Conservation (phyloP, 257 asterid species). For the Nyctanthes arbortristis region DNA sequence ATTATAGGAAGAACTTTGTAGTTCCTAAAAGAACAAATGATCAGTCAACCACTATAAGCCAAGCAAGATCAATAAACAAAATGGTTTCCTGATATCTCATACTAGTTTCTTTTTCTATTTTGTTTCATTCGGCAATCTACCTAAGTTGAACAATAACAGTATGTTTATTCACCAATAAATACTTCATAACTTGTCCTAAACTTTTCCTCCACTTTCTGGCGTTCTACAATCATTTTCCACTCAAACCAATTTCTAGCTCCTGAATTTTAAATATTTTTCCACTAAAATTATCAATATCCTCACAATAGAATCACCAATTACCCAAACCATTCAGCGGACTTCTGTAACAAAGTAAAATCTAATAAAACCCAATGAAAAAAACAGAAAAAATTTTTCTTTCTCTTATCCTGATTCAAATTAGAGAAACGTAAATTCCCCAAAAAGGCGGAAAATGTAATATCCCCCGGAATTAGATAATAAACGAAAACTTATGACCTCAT, state of each 20-base stretch:
- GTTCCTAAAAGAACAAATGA: neutral
- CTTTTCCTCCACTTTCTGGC: neutral
- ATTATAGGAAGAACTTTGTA: neutral
- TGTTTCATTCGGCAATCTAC: neutral
- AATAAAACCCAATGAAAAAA: neutral
- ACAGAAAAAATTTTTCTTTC: neutral
- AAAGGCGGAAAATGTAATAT: neutral
- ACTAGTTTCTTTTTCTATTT: neutral
- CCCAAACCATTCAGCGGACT: neutral
- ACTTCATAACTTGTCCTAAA: neutral
- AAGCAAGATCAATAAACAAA: neutral
- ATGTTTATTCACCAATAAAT: neutral
- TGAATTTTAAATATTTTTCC: neutral
- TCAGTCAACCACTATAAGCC: neutral
- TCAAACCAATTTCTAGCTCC: neutral
- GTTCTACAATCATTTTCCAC: neutral
- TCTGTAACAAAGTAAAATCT: neutral
- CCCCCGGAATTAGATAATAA: neutral
- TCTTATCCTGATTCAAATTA: neutral
- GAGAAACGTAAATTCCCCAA: neutral
- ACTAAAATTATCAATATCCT: neutral
- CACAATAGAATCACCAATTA: neutral
- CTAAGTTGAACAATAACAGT: neutral
- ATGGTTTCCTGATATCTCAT: neutral
- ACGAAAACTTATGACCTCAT: neutral